Conservation (phyloP, 78 protist species). For the Goniomonas avonlea region DNA sequence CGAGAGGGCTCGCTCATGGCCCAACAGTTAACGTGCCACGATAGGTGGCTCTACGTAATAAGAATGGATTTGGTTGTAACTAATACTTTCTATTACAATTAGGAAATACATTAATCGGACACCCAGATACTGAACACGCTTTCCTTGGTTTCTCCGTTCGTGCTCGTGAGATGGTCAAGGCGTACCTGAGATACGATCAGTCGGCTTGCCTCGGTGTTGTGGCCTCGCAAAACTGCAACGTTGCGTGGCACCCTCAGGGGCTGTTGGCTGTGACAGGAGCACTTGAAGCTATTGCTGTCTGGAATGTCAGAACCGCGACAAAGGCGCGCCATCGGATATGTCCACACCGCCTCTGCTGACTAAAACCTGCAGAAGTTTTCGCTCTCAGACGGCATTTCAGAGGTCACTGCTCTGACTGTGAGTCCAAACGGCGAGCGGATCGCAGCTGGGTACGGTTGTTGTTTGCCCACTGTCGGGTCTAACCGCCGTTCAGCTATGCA, state of each 20-base stretch:
- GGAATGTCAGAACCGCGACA: conserved; percentile 32
- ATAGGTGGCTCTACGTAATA: too few species aligned
- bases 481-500: not conserved
- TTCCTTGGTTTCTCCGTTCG: too few species aligned
- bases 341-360: not conserved
- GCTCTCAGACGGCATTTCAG: not conserved
- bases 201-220: conserved; percentile 20
- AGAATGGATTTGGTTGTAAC: too few species aligned
- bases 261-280: not conserved
- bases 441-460: conserved; percentile 1
- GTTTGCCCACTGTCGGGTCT: not conserved
- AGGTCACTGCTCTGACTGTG: not conserved
- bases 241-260: not conserved
- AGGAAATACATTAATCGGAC: too few species aligned
- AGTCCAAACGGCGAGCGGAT: not conserved
- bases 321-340: not conserved
- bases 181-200: conserved; percentile 36
- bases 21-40: too few species aligned
- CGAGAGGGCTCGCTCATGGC: too few species aligned
- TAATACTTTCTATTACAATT: not conserved
- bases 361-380: not conserved
- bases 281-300: conserved; percentile 31
- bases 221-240: not conserved
- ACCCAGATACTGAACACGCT: too few species aligned
- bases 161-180: conserved; percentile 54